Conservation (phyloP, 441 rosid genomes). For the Manihot esculenta region DNA sequence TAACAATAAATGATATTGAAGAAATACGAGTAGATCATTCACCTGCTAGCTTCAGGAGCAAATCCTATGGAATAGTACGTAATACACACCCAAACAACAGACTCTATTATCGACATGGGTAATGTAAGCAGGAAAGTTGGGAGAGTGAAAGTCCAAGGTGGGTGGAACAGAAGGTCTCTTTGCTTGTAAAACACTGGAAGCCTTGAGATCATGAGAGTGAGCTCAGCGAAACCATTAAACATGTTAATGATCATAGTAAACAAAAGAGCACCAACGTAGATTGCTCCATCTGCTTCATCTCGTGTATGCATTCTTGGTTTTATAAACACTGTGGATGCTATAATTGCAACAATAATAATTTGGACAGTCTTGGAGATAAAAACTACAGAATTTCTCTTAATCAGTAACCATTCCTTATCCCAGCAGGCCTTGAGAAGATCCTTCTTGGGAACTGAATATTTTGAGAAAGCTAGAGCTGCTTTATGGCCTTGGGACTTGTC, state of each 20-base stretch:
- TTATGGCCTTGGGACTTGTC: conserved; percentile 56
- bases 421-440: conserved; percentile 73
- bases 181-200: conserved; percentile 95
- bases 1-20: background rate
- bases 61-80: conserved; percentile 72
- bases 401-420: conserved; percentile 80
- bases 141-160: conserved; percentile 76
- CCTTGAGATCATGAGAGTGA: conserved; percentile 52
- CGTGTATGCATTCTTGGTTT: conserved; percentile 50
- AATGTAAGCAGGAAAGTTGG: conserved; percentile 62
- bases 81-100: conserved; percentile 56
- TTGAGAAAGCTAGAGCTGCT: conserved; percentile 69
- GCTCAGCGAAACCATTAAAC: conserved; percentile 84
- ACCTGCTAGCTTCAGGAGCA: conserved; percentile 82
- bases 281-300: conserved; percentile 48
- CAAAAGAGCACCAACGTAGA: conserved; percentile 62
- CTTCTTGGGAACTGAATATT: conserved; percentile 49
- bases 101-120: conserved; percentile 66
- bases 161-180: conserved; percentile 79
- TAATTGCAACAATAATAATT: conserved; percentile 58
- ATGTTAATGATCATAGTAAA: conserved; percentile 60
- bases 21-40: background rate
- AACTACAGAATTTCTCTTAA: conserved; percentile 63
- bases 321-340: conserved; percentile 63
- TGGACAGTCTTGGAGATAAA: conserved; percentile 67